Percentiles rank a stretch among this genome's conserved stretches.
Evolutionary conservation across 345 rosid genomes (phyloP).

Genomic region (Camelina laxa): DNA sequence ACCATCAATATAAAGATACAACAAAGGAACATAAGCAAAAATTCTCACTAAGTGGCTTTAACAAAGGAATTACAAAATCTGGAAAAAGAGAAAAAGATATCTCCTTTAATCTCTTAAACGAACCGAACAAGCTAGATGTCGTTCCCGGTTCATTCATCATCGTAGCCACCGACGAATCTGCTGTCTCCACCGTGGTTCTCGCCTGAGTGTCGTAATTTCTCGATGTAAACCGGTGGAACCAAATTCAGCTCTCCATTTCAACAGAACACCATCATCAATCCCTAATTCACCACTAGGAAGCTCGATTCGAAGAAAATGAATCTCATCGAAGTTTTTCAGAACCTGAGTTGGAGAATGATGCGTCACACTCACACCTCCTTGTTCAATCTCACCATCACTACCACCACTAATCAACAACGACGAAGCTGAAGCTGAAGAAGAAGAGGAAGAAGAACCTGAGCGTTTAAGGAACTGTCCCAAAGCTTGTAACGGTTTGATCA

Average conservation of each 20-base stretch:
- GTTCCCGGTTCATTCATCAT: too few species aligned
- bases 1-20: conserved; percentile 8
- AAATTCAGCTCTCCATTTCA: too few species aligned
- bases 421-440: neutral
- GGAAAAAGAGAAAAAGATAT: conserved; percentile 35
- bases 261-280: too few species aligned
- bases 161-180: too few species aligned
- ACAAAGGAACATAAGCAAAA: conserved; percentile 19
- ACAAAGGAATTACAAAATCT: conserved; percentile 33
- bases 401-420: conserved; percentile 51
- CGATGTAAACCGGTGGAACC: too few species aligned
- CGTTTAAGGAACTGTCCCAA: conserved; percentile 62
- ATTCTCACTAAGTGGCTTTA: neutral
- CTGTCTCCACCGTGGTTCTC: too few species aligned
- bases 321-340: conserved; percentile 20
- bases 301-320: too few species aligned
- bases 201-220: too few species aligned
- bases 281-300: too few species aligned
- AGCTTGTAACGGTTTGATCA: conserved; percentile 57
- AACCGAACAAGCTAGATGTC: too few species aligned
- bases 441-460: neutral
- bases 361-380: too few species aligned
- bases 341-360: conserved; percentile 98
- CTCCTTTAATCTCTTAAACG: conserved; percentile 24
- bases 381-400: conserved; percentile 57